phyloP scores from a whole-genome alignment of 2,329 filamentous ascomycete species.

The Cercospora brassicicola region DNA sequence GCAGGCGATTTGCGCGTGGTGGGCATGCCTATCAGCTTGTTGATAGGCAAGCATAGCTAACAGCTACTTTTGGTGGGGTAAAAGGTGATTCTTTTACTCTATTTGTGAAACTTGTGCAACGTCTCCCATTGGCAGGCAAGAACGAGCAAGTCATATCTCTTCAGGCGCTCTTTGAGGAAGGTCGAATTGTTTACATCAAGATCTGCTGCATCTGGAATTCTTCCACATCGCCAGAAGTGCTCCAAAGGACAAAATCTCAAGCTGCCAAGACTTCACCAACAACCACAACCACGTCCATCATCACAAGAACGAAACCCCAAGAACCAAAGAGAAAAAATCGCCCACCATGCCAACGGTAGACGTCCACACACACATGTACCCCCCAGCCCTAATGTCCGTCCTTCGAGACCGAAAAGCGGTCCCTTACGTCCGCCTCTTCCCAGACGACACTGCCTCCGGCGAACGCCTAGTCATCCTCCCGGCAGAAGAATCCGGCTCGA shows the following conservation, averaged over 20 bases:
- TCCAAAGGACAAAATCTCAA: neutral
- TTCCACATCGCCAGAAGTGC: neutral
- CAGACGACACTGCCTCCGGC: slow-evolving; percentile 49
- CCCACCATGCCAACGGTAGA: slow-evolving; percentile 51
- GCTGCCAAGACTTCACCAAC: neutral
- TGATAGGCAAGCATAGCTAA: slow-evolving; percentile 16
- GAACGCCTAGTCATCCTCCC: slow-evolving; percentile 56
- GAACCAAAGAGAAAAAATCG: neutral
- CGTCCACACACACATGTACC: slow-evolving; percentile 65
- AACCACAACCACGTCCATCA: neutral
- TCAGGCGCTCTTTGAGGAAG: neutral
- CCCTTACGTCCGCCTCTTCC: slow-evolving; percentile 69
- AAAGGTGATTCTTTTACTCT: neutral
- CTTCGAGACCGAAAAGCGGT: slow-evolving; percentile 60
- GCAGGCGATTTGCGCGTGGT: slow-evolving; percentile 13
- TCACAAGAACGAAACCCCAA: neutral
- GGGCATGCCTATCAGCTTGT: slow-evolving; percentile 8
- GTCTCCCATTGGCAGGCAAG: neutral
- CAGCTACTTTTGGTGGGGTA: slow-evolving; percentile 13
- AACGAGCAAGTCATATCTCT: neutral
- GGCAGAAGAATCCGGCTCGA: slow-evolving; percentile 36
- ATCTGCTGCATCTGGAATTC: neutral
- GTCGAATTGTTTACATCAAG: neutral
- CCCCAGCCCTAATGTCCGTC: slow-evolving; percentile 53
- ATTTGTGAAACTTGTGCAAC: neutral